A percentile compares a stretch with the other conserved stretches of the same genome.
Evolutionary conservation across 805 yeast genomes (phyloP).

Genomic region (Candida taoyuanica): DNA sequence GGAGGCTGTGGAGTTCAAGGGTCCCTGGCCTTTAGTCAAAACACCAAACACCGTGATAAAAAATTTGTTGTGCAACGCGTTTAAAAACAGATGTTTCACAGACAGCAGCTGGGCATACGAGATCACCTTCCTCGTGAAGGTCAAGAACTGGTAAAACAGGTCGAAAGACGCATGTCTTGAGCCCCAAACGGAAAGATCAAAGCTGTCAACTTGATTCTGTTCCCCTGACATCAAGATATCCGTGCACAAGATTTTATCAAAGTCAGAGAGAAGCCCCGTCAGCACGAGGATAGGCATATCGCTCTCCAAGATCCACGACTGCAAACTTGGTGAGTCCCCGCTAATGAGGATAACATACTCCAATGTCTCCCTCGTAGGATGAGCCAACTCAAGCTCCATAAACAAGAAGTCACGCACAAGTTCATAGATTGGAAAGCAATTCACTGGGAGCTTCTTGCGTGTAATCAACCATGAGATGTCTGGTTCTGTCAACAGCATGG

Average conservation of each 20-base stretch:
- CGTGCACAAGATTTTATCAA: constrained; percentile 14
- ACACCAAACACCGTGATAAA: too few relatives aligned
- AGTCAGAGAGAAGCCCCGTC: constrained; percentile 14
- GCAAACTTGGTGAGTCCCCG: constrained; percentile 9
- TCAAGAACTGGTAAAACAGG: too few relatives aligned
- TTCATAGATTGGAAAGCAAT: constrained; percentile 25
- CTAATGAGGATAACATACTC: constrained; percentile 16
- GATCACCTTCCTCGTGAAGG: too few relatives aligned
- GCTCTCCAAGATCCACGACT: constrained; percentile 19
- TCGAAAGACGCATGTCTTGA: too few relatives aligned
- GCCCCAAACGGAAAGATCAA: too few relatives aligned
- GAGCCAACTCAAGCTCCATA: constrained; percentile 13
- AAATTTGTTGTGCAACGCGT: too few relatives aligned
- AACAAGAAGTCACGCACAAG: constrained; percentile 21
- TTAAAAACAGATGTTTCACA: too few relatives aligned
- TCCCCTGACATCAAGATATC: too few relatives aligned
- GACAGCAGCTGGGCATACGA: too few relatives aligned
- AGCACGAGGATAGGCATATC: constrained; percentile 19
- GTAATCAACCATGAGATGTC: constrained; percentile 13
- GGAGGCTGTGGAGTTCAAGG: too few relatives aligned
- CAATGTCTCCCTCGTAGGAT: constrained; percentile 11
- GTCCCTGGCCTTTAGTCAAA: too few relatives aligned
- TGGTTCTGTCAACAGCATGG: constrained; percentile 10
- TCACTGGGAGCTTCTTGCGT: constrained; percentile 2
- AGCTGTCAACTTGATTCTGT: too few relatives aligned